Evolutionary conservation across 176 grass and related monocot species (phyloP), one percentile per base, ranked within the genome.

Genomic region (Carex kokanica): DNA sequence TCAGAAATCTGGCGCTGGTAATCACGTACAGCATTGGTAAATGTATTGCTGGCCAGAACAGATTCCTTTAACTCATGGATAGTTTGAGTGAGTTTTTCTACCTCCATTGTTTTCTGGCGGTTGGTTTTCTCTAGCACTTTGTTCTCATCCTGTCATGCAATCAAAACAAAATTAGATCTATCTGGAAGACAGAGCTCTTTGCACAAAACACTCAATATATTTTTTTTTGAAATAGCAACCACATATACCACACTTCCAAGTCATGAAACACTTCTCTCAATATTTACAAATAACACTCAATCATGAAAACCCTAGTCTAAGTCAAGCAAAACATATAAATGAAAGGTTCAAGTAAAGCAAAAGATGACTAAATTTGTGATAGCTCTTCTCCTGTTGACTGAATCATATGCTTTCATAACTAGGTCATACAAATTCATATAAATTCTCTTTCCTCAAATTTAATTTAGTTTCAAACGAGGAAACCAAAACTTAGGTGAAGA

Each of bases 41-140:
- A 80, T 11, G 78, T 89, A 8, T 89, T 81, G 32, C 82, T 85
- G 31, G 91, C 70, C 13, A 93, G 87, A 89, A 99, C 86, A 57
- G 89, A 86, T 53, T 98, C 93, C 80, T 99, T 89, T 13, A 99
- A 93, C 61, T 99, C 88, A 20, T 23, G 68, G 45, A 99, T 88
- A 41, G 92, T 93, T 66, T 88, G 91, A 27, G 82, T 88, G 77
- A 99, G 88, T 87, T 91, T 91, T 80, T 99, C 91, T 8, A 99
- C 88, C 77, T 99, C 96, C 31, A 93, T 27, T 29, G 91, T 79
- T 78, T 93, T 93, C 66, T 91, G 89, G 45, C 91, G 85, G 71
- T 93, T 91, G 51, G 80, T 84, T 85, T 95, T 99, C 85, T 95
- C 96, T 81, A 91, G 81, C 16, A 91, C 78, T 78, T 79, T 99